These are phyloP conservation scores for Diaporthe caulivora DNA, from an alignment of 2,329 filamentous ascomycete genomes.

Conservation along the genomic window DNA sequence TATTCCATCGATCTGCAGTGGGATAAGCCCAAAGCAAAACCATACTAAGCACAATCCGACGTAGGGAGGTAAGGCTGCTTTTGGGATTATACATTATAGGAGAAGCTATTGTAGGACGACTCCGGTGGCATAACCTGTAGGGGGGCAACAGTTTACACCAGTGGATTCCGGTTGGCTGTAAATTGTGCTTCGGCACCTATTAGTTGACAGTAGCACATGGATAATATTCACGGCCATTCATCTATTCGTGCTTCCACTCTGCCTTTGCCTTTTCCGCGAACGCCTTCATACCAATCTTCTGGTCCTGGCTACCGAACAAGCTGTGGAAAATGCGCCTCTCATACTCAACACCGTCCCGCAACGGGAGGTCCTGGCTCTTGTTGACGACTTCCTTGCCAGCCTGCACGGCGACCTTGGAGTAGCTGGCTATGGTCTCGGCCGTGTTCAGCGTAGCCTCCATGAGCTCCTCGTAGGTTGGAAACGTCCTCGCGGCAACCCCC, in stretches of 20 bases:
- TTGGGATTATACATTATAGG: not conserved
- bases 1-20: not conserved
- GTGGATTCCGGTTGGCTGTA: too few relatives aligned
- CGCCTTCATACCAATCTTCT: conserved; percentile 96
- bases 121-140: not conserved
- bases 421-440: conserved; percentile 89
- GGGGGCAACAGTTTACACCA: not conserved
- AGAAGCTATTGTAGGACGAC: not conserved
- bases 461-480: conserved; percentile 83
- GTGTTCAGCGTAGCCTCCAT: conserved; percentile 85
- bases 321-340: conserved; percentile 94
- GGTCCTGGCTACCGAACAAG: conserved; percentile 93
- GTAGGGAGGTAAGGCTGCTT: not conserved
- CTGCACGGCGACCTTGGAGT: conserved; percentile 87
- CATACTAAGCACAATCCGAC: not conserved
- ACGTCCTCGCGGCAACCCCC: conserved; percentile 88
- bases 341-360: conserved; percentile 93
- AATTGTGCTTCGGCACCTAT: not conserved
- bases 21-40: not conserved
- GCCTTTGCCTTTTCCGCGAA: conserved; percentile 96
- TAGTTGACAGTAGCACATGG: not conserved
- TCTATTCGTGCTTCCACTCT: conserved; percentile 85
- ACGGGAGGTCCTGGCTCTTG: conserved; percentile 92
- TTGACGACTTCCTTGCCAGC: conserved; percentile 98
- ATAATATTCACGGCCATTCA: not conserved